Conservation (phyloP, 2,329 filamentous ascomycete genomes). For the Proliferodiscus dingleyae region DNA sequence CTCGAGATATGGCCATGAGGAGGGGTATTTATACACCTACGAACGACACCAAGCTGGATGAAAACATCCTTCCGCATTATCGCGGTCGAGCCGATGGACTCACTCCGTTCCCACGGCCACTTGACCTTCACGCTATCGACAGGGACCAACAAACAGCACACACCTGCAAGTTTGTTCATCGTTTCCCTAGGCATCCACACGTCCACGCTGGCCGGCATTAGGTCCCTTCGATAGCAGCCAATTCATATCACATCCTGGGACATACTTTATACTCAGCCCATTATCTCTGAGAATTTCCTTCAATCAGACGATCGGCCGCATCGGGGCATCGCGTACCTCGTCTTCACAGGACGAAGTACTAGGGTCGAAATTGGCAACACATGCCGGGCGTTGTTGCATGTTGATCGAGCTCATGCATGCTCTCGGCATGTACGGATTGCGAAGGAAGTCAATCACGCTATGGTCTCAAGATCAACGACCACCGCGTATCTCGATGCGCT, state of each 20-base stretch:
- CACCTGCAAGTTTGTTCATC: slow-evolving; percentile 20
- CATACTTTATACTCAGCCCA: not conserved
- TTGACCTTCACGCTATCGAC: slow-evolving; percentile 10
- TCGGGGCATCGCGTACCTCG: slow-evolving; percentile 5
- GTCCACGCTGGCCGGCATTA: not conserved
- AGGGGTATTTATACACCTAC: slow-evolving; percentile 27
- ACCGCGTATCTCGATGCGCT: slow-evolving; percentile 14
- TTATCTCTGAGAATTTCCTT: slow-evolving; percentile 1
- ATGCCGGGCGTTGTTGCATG: slow-evolving; percentile 10
- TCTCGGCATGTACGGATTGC: slow-evolving; percentile 19
- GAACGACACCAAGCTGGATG: not conserved
- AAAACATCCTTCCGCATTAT: not conserved
- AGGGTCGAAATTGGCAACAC: slow-evolving; percentile 18
- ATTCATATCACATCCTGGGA: slow-evolving; percentile 7
- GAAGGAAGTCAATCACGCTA: slow-evolving; percentile 29
- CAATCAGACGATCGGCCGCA: slow-evolving; percentile 10
- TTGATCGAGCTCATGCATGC: slow-evolving; percentile 17
- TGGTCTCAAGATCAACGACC: slow-evolving; percentile 21
- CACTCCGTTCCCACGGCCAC: slow-evolving; percentile 6
- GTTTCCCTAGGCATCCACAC: slow-evolving; percentile 7
- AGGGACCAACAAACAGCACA: slow-evolving; percentile 25
- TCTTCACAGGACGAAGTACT: slow-evolving; percentile 18
- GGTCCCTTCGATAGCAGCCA: slow-evolving; percentile 4
- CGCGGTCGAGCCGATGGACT: slow-evolving; percentile 4
- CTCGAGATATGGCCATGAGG: slow-evolving; percentile 9